These are phyloP conservation scores for Bipolaris oryzae DNA, from an alignment of 2,329 filamentous ascomycete species.

Conservation along the genomic window DNA sequence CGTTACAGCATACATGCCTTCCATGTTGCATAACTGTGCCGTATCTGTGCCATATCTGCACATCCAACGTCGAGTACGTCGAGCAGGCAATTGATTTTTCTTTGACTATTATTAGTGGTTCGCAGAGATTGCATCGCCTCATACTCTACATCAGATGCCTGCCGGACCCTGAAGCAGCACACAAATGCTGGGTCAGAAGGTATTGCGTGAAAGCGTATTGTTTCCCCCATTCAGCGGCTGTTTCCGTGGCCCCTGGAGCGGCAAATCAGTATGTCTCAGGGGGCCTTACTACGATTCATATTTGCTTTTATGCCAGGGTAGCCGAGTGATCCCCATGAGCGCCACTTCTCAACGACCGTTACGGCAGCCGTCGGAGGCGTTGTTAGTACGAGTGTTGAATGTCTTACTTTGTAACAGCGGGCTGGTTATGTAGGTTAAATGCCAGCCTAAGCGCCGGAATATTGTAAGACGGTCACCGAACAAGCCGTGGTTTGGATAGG, in stretches of 20 bases:
- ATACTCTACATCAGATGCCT: not conserved
- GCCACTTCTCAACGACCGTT: conserved; percentile 8
- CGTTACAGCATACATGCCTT: not conserved
- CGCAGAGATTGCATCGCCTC: not conserved
- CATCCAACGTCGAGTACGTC: not conserved
- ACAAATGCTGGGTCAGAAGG: not conserved
- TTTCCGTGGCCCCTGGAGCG: not conserved
- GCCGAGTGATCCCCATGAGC: not conserved
- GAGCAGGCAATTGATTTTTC: not conserved
- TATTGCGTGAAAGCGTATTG: not conserved
- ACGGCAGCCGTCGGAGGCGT: conserved; percentile 14
- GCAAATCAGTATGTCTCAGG: not conserved
- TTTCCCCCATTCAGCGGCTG: not conserved
- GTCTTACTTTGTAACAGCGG: conserved; percentile 21
- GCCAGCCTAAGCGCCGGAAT: conserved; percentile 1
- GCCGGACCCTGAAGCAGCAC: not conserved
- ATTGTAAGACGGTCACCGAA: not conserved
- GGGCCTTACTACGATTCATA: not conserved
- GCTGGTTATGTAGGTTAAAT: not conserved
- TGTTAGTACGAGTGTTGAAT: conserved; percentile 8
- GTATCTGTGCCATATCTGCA: not conserved
- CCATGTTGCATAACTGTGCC: not conserved
- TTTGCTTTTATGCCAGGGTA: not conserved
- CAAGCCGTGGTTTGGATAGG: not conserved
- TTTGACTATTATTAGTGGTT: not conserved